These are phyloP conservation scores for Boletus smithii DNA, from an alignment of 1,284 basidiomycete species.

Conservation along the genomic window DNA sequence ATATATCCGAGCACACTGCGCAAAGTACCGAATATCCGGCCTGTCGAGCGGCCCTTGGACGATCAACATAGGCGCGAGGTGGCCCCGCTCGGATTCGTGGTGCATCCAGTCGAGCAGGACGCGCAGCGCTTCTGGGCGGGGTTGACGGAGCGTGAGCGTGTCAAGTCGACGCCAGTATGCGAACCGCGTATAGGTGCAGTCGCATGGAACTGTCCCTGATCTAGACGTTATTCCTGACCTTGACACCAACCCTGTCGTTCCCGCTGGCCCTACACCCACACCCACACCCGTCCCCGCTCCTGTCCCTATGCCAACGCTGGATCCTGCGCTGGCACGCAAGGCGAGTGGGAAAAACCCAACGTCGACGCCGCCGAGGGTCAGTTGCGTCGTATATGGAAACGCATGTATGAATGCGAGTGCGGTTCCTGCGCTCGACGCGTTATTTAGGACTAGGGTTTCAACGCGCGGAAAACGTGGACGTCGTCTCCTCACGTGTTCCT, in stretches of 20 bases:
- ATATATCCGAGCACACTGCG: slow-evolving; percentile 9
- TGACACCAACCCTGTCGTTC: not conserved
- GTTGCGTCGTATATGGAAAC: slow-evolving; percentile 20
- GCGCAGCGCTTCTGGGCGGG: slow-evolving; percentile 21
- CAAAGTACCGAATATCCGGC: slow-evolving; percentile 20
- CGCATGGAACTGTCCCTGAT: not conserved
- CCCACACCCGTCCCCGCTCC: not conserved
- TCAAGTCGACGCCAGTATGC: slow-evolving; percentile 19
- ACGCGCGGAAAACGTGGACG: slow-evolving; percentile 26
- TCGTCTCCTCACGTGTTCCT: slow-evolving; percentile 7
- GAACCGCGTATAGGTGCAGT: not conserved
- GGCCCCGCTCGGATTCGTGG: slow-evolving; percentile 12
- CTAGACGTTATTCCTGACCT: not conserved
- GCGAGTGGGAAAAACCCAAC: slow-evolving; percentile 22
- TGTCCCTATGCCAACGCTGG: too few relatives aligned
- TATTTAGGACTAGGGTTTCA: slow-evolving; percentile 29
- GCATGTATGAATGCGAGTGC: slow-evolving; percentile 29
- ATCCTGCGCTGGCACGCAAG: slow-evolving; percentile 9
- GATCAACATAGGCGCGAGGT: slow-evolving; percentile 15
- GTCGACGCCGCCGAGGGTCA: slow-evolving; percentile 30
- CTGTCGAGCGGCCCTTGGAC: slow-evolving; percentile 17
- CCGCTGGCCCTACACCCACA: slow-evolving; percentile 5
- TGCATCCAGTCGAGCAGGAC: slow-evolving; percentile 24
- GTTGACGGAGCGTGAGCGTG: slow-evolving; percentile 23
- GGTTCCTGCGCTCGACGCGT: slow-evolving; percentile 23